Evolutionary conservation across 352 stramenopile genomes (phyloP).

Genomic region (Albugo candida): DNA sequence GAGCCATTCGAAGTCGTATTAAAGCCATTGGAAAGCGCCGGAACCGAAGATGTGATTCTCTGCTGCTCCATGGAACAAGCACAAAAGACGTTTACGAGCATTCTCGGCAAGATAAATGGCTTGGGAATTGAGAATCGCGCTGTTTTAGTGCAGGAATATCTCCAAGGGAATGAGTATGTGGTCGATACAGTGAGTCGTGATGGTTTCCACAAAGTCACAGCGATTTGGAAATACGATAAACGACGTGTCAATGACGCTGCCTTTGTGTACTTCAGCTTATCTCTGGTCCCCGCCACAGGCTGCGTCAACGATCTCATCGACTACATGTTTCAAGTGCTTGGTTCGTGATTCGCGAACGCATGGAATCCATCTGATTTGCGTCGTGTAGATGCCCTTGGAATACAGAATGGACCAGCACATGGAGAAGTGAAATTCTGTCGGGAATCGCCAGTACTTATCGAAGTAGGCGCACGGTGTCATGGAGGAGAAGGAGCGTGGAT

Average conservation of each 20-base stretch:
- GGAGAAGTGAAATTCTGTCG: slow-evolving; percentile 75
- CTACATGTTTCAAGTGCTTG: slow-evolving; percentile 63
- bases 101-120: slow-evolving; percentile 74
- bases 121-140: slow-evolving; percentile 72
- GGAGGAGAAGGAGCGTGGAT: slow-evolving; percentile 89
- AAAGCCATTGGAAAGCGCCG: slow-evolving; percentile 74
- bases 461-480: slow-evolving; percentile 91
- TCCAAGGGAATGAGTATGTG: slow-evolving; percentile 91
- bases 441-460: slow-evolving; percentile 82
- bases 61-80: slow-evolving; percentile 57
- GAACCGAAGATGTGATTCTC: slow-evolving; percentile 65
- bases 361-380: not conserved
- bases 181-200: slow-evolving; percentile 88
- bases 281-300: slow-evolving; percentile 38
- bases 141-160: slow-evolving; percentile 84
- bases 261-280: slow-evolving; percentile 89
- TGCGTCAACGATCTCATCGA: slow-evolving; percentile 65
- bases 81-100: slow-evolving; percentile 59
- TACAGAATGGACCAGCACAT: slow-evolving; percentile 54
- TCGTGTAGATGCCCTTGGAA: slow-evolving; percentile 32
- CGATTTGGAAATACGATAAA: slow-evolving; percentile 97
- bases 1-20: slow-evolving; percentile 74
- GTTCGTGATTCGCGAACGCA: slow-evolving; percentile 4
- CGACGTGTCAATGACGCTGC: slow-evolving; percentile 82
- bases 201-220: slow-evolving; percentile 87